These are phyloP conservation scores for Pythium phragmiticola DNA, from an alignment of 352 stramenopile species.

Conservation along the genomic window DNA sequence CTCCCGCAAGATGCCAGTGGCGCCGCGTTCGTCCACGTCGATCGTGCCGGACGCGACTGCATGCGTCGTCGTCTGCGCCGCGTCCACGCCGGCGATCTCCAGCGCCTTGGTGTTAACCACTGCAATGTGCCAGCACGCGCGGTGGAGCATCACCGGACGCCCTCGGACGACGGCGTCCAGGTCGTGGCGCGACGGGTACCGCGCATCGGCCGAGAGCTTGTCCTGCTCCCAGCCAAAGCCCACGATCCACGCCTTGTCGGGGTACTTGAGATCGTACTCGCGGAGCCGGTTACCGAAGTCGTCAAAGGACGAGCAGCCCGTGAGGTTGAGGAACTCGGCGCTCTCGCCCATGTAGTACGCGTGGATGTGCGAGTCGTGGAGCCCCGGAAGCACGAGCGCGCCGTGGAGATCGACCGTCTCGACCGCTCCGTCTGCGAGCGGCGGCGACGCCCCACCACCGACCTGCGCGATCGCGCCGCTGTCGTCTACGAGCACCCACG, in stretches of 20 bases:
- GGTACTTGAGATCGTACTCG: constrained; percentile 56
- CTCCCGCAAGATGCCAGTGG: constrained; percentile 72
- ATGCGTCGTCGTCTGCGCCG: constrained; percentile 30
- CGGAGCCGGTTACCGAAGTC: constrained; percentile 57
- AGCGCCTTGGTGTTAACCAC: constrained; percentile 86
- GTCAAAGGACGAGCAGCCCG: constrained; percentile 67
- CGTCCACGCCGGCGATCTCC: constrained; percentile 57
- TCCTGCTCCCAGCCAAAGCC: constrained; percentile 89
- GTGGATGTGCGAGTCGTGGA: constrained; percentile 90
- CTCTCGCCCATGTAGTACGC: constrained; percentile 83
- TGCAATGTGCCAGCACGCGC: constrained; percentile 89
- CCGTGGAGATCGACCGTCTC: constrained; percentile 49
- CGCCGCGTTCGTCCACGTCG: constrained; percentile 61
- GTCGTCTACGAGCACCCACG: constrained; percentile 65
- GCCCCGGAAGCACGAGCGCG: constrained; percentile 75
- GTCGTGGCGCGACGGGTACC: constrained; percentile 72
- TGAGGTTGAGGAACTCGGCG: constrained; percentile 80
- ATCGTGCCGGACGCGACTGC: constrained; percentile 46
- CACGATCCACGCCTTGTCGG: constrained; percentile 75
- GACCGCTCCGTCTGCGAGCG: background rate
- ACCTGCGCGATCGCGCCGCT: constrained; percentile 41
- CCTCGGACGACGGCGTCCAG: constrained; percentile 71
- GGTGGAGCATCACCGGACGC: constrained; percentile 80
- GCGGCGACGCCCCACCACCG: constrained; percentile 26
- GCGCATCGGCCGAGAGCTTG: constrained; percentile 50